Evolutionary conservation across 2,329 filamentous ascomycete species (phyloP).

Genomic region (Emmonsiellopsis sp.): DNA sequence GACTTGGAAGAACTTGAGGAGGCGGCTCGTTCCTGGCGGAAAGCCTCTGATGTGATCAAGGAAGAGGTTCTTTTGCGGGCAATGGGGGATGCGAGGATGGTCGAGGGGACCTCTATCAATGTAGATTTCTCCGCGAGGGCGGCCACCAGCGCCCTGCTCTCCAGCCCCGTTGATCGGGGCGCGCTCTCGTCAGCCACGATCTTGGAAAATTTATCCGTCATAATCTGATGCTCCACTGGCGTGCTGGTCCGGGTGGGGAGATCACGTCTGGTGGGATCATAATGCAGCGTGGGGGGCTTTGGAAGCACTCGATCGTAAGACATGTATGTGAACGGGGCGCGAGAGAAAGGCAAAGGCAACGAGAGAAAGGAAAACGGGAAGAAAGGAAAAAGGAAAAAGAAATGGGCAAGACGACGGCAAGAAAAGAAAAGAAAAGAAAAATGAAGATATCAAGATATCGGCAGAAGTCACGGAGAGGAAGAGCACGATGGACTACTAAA

Average conservation of each 20-base stretch:
- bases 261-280: constrained; percentile 28
- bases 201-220: constrained; percentile 25
- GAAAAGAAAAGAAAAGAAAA: constrained; percentile 1
- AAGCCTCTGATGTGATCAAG: constrained; percentile 2
- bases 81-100: constrained; percentile 3
- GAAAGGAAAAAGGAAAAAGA: background rate
- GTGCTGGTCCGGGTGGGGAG: constrained; percentile 25
- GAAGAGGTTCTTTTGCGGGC: constrained; percentile 5
- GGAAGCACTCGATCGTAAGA: constrained; percentile 42
- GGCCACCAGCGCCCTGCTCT: background rate
- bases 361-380: constrained; percentile 1
- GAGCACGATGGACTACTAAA: constrained; percentile 11
- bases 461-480: background rate
- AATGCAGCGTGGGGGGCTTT: constrained; percentile 32
- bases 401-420: background rate
- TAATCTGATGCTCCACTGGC: constrained; percentile 34
- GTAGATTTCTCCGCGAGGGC: background rate
- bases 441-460: constrained; percentile 4
- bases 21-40: constrained; percentile 13
- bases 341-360: constrained; percentile 3
- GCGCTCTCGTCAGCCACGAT: constrained; percentile 15
- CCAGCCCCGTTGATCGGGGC: background rate
- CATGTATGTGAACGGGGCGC: constrained; percentile 23
- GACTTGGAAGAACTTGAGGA: constrained; percentile 29
- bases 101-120: background rate